A percentile compares a stretch with the other conserved stretches of the same genome.
Conservation (phyloP, 2,329 filamentous ascomycete species). For the Neofusicoccum ribis region DNA sequence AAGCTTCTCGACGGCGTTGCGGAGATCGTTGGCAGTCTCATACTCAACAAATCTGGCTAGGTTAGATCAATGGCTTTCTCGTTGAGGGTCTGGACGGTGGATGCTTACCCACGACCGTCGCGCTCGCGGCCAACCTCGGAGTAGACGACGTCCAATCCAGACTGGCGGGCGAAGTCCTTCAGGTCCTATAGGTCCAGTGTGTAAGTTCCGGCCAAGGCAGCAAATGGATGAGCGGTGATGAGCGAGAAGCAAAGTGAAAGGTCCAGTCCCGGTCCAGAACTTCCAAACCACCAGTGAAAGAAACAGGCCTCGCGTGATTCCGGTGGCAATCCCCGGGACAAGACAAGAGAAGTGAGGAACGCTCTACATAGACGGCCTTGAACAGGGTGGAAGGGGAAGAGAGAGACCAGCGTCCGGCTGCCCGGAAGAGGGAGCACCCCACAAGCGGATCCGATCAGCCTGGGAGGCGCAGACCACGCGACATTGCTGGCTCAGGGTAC, state of each 20-base stretch:
- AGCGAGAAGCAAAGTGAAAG: slow-evolving; percentile 25
- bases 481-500: slow-evolving; percentile 17
- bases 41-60: slow-evolving; percentile 87
- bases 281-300: slow-evolving; percentile 18
- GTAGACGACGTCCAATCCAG: slow-evolving; percentile 95
- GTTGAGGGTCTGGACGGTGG: not conserved
- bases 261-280: slow-evolving; percentile 19
- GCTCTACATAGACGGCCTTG: not conserved
- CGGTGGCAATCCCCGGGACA: slow-evolving; percentile 14
- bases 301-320: slow-evolving; percentile 18
- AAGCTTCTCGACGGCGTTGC: slow-evolving; percentile 90
- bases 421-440: slow-evolving; percentile 14
- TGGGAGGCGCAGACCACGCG: slow-evolving; percentile 8
- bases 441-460: slow-evolving; percentile 17
- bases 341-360: slow-evolving; percentile 9
- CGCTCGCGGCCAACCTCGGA: slow-evolving; percentile 92
- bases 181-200: slow-evolving; percentile 82
- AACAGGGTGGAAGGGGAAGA: slow-evolving; percentile 9
- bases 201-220: slow-evolving; percentile 65
- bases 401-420: slow-evolving; percentile 18
- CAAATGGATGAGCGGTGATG: slow-evolving; percentile 33
- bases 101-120: slow-evolving; percentile 81
- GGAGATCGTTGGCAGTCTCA: slow-evolving; percentile 86
- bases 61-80: slow-evolving; percentile 21
- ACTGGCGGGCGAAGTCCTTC: slow-evolving; percentile 98